These are phyloP conservation scores for Globisporangium acanthophoron DNA, from an alignment of 352 stramenopile genomes.

Conservation along the genomic window DNA sequence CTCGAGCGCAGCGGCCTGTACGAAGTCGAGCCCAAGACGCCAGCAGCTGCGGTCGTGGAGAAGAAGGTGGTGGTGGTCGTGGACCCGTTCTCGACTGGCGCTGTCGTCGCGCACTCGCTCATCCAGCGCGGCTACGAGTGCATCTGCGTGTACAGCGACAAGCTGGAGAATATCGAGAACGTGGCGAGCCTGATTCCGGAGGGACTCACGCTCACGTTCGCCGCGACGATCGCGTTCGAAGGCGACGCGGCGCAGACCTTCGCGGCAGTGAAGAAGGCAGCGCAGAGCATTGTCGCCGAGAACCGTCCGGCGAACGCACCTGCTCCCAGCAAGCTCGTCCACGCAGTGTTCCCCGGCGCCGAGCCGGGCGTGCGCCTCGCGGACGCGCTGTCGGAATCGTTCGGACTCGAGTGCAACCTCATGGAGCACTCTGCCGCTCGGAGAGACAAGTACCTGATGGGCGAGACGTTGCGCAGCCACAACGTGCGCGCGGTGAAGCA, in stretches of 20 bases:
- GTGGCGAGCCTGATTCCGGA: constrained; percentile 74
- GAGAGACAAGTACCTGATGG: constrained; percentile 86
- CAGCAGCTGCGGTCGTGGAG: constrained; percentile 6
- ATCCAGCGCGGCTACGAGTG: constrained; percentile 87
- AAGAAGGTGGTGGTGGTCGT: constrained; percentile 90
- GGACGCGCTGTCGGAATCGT: constrained; percentile 81
- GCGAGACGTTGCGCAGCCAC: constrained; percentile 68
- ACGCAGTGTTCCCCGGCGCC: constrained; percentile 87
- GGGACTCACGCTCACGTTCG: constrained; percentile 70
- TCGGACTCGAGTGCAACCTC: constrained; percentile 84
- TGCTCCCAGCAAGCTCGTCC: constrained; percentile 38
- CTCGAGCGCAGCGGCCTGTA: constrained; percentile 75
- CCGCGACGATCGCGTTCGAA: constrained; percentile 68
- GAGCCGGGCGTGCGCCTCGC: constrained; percentile 92
- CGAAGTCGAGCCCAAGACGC: constrained; percentile 19
- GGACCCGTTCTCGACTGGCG: constrained; percentile 95
- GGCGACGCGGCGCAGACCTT: constrained; percentile 41
- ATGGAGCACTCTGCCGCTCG: constrained; percentile 64
- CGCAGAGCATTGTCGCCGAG: constrained; percentile 16
- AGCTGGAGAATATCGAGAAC: constrained; percentile 77
- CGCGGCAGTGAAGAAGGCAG: constrained; percentile 41
- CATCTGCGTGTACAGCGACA: constrained; percentile 84
- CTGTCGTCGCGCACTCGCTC: constrained; percentile 91
- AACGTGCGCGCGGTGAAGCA: constrained; percentile 91
- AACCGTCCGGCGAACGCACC: constrained; percentile 4